Conservation (phyloP, 768 basidiomycete genomes). For the Leccinum truebloodii region DNA sequence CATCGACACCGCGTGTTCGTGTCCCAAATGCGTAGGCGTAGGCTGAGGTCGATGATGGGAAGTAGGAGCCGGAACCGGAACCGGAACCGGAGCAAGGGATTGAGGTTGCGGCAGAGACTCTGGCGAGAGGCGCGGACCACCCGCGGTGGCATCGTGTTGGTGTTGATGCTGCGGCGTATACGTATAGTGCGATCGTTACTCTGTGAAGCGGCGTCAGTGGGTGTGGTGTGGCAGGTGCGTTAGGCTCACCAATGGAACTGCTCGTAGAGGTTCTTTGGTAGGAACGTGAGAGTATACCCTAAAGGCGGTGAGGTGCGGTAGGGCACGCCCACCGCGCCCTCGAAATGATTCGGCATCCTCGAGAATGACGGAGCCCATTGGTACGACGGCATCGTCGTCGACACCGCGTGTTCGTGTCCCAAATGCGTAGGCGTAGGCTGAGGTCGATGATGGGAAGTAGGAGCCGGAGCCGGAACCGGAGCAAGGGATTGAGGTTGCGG, state of each 20-base stretch:
- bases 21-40: no score
- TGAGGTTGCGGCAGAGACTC: constrained; percentile 3
- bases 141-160: constrained; percentile 3
- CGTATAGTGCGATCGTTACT: constrained; percentile 40
- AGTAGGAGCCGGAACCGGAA: not conserved
- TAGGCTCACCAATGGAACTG: constrained; percentile 80
- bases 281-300: constrained; percentile 90
- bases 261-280: constrained; percentile 93
- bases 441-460: not conserved
- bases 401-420: no score
- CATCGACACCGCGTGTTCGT: no score
- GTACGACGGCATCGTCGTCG: no score
- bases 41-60: not conserved
- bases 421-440: no score
- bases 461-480: not conserved
- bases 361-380: no score
- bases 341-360: no score
- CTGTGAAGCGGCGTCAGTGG: constrained; percentile 36
- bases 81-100: not conserved
- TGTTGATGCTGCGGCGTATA: constrained; percentile 24
- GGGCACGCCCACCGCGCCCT: not conserved
- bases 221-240: no score
- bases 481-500: not conserved
- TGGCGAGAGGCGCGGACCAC: not conserved
- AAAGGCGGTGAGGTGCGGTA: constrained; percentile 8